phyloP scores from a whole-genome alignment of 140 eudicot genomes.

The Ambrosia hybrid region DNA sequence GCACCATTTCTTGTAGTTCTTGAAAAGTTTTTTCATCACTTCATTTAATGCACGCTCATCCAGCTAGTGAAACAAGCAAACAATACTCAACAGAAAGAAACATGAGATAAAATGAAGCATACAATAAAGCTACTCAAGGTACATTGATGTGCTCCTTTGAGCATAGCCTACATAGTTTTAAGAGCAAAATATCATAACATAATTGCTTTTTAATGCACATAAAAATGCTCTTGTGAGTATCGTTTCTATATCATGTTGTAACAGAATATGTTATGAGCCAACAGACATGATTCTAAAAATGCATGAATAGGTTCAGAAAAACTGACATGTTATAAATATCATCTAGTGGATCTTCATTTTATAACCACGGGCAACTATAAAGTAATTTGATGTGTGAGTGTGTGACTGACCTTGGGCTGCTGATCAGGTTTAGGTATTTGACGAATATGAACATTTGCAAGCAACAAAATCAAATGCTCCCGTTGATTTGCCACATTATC shows the following conservation, averaged over 20 bases:
- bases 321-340: neutral
- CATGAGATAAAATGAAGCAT: neutral
- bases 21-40: constrained; percentile 98
- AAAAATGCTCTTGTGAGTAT: neutral
- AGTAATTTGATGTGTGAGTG: neutral
- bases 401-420: constrained; percentile 60
- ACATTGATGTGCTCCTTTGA: constrained; percentile 9
- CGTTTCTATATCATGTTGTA: constrained; percentile 17
- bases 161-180: constrained; percentile 5
- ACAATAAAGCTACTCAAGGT: neutral
- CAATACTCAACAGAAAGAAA: constrained; percentile 11
- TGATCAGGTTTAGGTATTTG: constrained; percentile 93
- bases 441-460: constrained; percentile 95
- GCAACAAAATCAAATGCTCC: constrained; percentile 90
- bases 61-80: constrained; percentile 44
- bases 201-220: neutral
- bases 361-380: neutral
- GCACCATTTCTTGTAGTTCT: constrained; percentile 98
- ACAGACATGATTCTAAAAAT: constrained; percentile 1
- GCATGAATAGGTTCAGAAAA: constrained; percentile 2
- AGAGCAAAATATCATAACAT: constrained; percentile 7
- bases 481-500: constrained; percentile 91
- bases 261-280: neutral
- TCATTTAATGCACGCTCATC: constrained; percentile 97
- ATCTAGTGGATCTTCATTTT: neutral